Evolutionary conservation across 2,329 filamentous ascomycete species (phyloP).

Genomic region (Emergomyces africanus): DNA sequence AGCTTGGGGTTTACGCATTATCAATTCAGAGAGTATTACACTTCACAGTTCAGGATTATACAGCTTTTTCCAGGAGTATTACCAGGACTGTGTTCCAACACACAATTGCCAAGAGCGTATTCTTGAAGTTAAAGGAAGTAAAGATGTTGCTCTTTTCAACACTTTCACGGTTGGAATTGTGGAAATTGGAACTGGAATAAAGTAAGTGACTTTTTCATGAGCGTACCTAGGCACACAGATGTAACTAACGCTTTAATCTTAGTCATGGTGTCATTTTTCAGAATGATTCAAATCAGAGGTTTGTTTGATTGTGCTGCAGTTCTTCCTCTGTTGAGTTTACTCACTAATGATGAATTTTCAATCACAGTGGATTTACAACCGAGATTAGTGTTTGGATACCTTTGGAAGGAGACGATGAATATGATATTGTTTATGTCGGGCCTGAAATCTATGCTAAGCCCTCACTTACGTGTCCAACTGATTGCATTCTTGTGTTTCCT

Average conservation of each 20-base stretch:
- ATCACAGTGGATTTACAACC: slow-evolving; percentile 2
- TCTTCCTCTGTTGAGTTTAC: background rate
- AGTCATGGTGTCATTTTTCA: background rate
- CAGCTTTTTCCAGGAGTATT: slow-evolving; percentile 48
- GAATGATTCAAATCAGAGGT: slow-evolving; percentile 5
- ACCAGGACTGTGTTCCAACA: slow-evolving; percentile 34
- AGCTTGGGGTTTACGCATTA: slow-evolving; percentile 53
- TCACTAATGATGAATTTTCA: background rate
- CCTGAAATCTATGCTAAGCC: background rate
- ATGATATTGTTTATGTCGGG: slow-evolving; percentile 4
- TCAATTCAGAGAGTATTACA: slow-evolving; percentile 43
- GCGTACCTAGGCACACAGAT: background rate
- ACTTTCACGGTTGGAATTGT: slow-evolving; percentile 14
- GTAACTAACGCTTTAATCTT: background rate
- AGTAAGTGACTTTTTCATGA: background rate
- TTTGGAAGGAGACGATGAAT: background rate
- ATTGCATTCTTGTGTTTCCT: slow-evolving; percentile 4
- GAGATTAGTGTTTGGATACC: slow-evolving; percentile 3
- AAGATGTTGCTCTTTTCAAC: slow-evolving; percentile 15
- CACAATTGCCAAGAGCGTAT: slow-evolving; percentile 36
- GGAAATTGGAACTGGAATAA: slow-evolving; percentile 9
- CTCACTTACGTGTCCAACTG: background rate
- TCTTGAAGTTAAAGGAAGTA: slow-evolving; percentile 12
- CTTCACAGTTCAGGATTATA: slow-evolving; percentile 55
- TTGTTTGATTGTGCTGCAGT: background rate